A percentile compares a stretch with the other conserved stretches of the same genome.
Evolutionary conservation across 306 rosid species (phyloP).

Genomic region (Bauhinia variegata): DNA sequence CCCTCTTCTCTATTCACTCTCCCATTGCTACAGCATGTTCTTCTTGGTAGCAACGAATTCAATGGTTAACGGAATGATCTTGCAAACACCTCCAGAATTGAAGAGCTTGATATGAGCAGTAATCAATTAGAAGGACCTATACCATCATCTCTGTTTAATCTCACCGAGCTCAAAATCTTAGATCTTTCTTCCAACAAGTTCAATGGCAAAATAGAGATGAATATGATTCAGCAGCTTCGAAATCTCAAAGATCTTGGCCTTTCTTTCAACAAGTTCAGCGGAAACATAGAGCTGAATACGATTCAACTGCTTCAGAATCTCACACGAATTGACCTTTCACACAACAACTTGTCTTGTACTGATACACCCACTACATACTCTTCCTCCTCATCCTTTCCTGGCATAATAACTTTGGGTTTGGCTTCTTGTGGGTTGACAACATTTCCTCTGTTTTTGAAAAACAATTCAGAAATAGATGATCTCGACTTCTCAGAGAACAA

Average conservation of each 20-base stretch:
- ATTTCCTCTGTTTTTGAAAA: constrained; percentile 36
- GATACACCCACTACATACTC: neutral
- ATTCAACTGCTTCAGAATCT: constrained; percentile 22
- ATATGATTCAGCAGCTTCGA: neutral
- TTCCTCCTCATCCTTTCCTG: neutral
- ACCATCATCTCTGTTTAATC: constrained; percentile 7
- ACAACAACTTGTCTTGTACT: constrained; percentile 24
- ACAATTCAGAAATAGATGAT: neutral
- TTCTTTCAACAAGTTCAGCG: constrained; percentile 44
- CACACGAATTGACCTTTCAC: constrained; percentile 49
- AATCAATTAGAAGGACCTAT: constrained; percentile 38
- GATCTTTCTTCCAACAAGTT: constrained; percentile 47
- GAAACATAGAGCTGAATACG: neutral
- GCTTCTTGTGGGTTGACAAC: constrained; percentile 27
- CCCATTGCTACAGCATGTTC: neutral
- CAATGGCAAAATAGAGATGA: constrained; percentile 1
- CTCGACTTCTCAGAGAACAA: constrained; percentile 14
- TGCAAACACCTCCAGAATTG: neutral
- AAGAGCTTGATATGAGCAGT: constrained; percentile 34
- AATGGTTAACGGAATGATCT: neutral
- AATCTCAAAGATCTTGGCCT: constrained; percentile 38
- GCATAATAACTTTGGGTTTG: constrained; percentile 6
- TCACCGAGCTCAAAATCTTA: constrained; percentile 22
- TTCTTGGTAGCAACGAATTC: constrained; percentile 3
- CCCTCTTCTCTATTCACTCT: neutral